Evolutionary conservation across 352 stramenopile genomes (phyloP).

Genomic region (Pythium insidiosum): DNA sequence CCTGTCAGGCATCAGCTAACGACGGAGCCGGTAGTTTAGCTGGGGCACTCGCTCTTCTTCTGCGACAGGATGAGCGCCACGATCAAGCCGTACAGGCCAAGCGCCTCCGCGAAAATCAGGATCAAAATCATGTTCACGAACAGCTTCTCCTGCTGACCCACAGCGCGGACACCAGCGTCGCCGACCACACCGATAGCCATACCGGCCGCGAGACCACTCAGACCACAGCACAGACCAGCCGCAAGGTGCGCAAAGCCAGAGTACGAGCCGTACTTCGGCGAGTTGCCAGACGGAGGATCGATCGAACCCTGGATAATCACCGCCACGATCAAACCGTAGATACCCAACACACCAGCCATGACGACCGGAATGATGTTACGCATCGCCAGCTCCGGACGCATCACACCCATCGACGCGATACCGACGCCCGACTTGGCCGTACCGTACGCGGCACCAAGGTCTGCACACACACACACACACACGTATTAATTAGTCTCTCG

Average conservation of each 20-base stretch:
- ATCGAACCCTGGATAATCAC: conserved; percentile 94
- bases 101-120: conserved; percentile 98
- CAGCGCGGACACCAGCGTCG: conserved; percentile 93
- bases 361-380: conserved; percentile 99
- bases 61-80: conserved; percentile 63
- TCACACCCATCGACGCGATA: conserved; percentile 93
- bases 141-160: conserved; percentile 97
- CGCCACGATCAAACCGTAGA: conserved; percentile 96
- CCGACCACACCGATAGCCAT: conserved; percentile 95
- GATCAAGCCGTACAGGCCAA: conserved; percentile 96
- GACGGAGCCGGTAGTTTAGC: background rate
- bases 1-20: no score
- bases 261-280: conserved; percentile 89
- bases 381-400: conserved; percentile 96
- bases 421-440: conserved; percentile 97
- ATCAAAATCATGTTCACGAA: conserved; percentile 99
- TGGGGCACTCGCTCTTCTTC: conserved; percentile 39
- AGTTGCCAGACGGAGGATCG: conserved; percentile 51
- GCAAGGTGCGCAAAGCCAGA: conserved; percentile 92
- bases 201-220: conserved; percentile 90
- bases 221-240: conserved; percentile 91
- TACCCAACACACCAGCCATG: conserved; percentile 97
- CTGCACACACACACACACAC: conserved; percentile 21
- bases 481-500: background rate
- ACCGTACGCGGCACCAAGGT: conserved; percentile 95